Percentiles rank a stretch among this genome's conserved stretches.
phyloP scores from a whole-genome alignment of 164 flowering plant species.

The Taxillus chinensis region DNA sequence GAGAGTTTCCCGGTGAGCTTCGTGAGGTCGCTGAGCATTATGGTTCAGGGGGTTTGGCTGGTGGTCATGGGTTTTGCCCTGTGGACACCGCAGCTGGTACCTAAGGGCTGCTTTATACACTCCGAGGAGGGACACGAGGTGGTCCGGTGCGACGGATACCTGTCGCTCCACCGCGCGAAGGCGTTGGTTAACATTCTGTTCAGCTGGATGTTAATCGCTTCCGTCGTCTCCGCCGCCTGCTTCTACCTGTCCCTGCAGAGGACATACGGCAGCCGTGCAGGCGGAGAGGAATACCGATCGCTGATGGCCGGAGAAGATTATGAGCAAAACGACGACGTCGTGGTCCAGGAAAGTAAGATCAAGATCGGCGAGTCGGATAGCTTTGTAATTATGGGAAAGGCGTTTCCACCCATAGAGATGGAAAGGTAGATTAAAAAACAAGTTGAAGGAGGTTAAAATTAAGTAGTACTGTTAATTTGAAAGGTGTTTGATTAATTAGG shows the following conservation, averaged over 20 bases:
- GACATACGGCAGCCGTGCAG: slow-evolving; percentile 16
- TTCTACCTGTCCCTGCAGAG: slow-evolving; percentile 29
- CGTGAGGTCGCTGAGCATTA: neutral
- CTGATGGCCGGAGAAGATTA: slow-evolving; percentile 17
- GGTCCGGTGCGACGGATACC: neutral
- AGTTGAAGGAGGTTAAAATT: too few relatives aligned
- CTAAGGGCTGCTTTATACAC: neutral
- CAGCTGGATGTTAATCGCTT: slow-evolving; percentile 42
- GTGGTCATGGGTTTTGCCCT: neutral
- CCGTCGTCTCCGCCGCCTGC: slow-evolving; percentile 25
- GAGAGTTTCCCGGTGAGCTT: neutral
- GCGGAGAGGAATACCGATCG: slow-evolving; percentile 17
- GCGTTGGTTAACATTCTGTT: slow-evolving; percentile 25
- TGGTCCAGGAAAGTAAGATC: slow-evolving; percentile 12
- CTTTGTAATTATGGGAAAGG: slow-evolving; percentile 31
- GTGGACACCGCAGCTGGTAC: neutral
- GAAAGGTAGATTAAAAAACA: slow-evolving; percentile 24
- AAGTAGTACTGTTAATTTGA: too few relatives aligned
- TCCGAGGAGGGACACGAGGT: neutral
- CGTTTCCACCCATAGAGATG: slow-evolving; percentile 18
- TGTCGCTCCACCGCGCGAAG: neutral
- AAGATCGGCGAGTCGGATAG: neutral
- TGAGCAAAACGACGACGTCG: slow-evolving; percentile 21
- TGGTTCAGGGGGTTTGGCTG: neutral
- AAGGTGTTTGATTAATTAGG: too few relatives aligned